These are phyloP conservation scores for Aspergillus clavatus DNA, from an alignment of 2,329 filamentous ascomycete genomes.

Conservation along the genomic window DNA sequence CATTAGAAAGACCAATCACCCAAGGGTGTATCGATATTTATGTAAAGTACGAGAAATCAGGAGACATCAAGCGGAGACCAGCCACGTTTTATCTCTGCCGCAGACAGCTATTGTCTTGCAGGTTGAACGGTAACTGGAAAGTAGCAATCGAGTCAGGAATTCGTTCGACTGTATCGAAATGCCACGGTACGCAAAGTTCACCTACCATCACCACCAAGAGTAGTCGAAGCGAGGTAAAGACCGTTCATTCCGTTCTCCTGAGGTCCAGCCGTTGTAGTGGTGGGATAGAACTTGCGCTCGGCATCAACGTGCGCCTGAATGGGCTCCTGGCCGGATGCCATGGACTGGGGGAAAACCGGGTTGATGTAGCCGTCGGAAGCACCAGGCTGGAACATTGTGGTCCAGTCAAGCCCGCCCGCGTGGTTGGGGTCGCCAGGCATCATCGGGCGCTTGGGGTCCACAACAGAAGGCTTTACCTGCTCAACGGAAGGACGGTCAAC, in stretches of 20 bases:
- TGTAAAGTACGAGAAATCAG: too few species aligned
- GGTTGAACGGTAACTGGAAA: conserved; percentile 50
- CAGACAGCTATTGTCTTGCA: conserved; percentile 48
- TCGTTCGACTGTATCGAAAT: not conserved
- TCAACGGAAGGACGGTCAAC: conserved; percentile 42
- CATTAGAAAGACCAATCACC: too few species aligned
- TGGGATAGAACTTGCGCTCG: conserved; percentile 51
- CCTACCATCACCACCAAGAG: conserved; percentile 44
- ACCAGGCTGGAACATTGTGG: conserved; percentile 72
- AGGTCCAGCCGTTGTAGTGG: conserved; percentile 34
- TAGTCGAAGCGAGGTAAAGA: conserved; percentile 45
- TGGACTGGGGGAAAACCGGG: conserved; percentile 59
- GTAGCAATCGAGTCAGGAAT: conserved; percentile 20
- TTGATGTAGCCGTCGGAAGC: conserved; percentile 62
- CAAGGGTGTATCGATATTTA: too few species aligned
- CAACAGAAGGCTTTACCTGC: conserved; percentile 39
- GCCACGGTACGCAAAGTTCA: not conserved
- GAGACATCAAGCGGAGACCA: too few species aligned
- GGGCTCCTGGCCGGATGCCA: conserved; percentile 64
- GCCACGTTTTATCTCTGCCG: too few species aligned
- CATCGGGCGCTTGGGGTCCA: conserved; percentile 43
- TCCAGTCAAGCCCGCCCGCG: conserved; percentile 62
- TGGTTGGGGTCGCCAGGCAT: conserved; percentile 61
- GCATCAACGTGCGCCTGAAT: conserved; percentile 61
- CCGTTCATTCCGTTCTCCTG: conserved; percentile 45